phyloP scores from a whole-genome alignment of 2,329 filamentous ascomycete species.

The Rosellinia necatrix region DNA sequence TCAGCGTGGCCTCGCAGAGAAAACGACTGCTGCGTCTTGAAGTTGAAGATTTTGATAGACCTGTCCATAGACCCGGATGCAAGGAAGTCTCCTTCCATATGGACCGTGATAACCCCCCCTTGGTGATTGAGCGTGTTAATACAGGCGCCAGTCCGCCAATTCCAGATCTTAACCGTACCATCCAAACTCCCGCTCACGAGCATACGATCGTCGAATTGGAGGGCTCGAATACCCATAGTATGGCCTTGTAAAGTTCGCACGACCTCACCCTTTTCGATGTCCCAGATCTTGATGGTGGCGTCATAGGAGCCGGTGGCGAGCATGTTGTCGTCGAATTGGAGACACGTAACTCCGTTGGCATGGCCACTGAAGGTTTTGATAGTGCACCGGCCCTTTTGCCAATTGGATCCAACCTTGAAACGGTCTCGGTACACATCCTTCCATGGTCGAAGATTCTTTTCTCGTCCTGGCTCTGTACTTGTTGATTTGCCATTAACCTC shows the following conservation, averaged over 20 bases:
- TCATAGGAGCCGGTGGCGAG: conserved; percentile 96
- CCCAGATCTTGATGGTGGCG: conserved; percentile 93
- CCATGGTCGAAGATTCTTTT: conserved; percentile 73
- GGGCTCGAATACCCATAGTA: conserved; percentile 78
- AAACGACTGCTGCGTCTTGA: conserved; percentile 80
- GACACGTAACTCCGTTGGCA: conserved; percentile 77
- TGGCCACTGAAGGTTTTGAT: conserved; percentile 85
- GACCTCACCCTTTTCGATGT: conserved; percentile 85
- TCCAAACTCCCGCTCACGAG: conserved; percentile 91
- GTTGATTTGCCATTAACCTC: conserved; percentile 26
- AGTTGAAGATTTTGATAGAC: conserved; percentile 92
- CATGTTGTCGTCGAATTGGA: conserved; percentile 81
- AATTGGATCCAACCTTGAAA: conserved; percentile 95
- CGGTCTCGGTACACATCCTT: conserved; percentile 96
- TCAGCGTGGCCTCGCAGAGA: conserved; percentile 83
- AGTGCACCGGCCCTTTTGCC: conserved; percentile 91
- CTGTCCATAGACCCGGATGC: conserved; percentile 89
- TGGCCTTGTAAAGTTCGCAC: conserved; percentile 86
- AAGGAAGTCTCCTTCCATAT: conserved; percentile 83
- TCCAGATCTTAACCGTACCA: conserved; percentile 89
- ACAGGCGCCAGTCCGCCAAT: conserved; percentile 90
- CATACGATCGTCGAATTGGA: conserved; percentile 92
- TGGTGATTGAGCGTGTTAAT: conserved; percentile 80
- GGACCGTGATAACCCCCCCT: conserved; percentile 82
- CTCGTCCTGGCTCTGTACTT: conserved; percentile 39